phyloP scores from a whole-genome alignment of 345 rosid species.

The Trapa incisa region DNA sequence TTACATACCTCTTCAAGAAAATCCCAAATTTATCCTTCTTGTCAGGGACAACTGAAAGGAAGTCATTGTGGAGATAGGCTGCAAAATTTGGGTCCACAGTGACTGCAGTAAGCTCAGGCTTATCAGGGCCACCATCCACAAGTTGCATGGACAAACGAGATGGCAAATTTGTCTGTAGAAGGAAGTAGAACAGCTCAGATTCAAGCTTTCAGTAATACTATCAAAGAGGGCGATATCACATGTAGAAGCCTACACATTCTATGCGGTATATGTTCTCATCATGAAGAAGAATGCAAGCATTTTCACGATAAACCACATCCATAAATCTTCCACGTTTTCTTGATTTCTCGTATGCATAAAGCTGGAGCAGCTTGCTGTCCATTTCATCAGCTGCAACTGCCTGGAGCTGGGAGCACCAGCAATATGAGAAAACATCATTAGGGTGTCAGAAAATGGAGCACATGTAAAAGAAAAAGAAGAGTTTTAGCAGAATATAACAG shows the following conservation, averaged over 20 bases:
- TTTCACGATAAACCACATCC: slow-evolving; percentile 71
- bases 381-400: slow-evolving; percentile 68
- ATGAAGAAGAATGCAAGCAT: slow-evolving; percentile 76
- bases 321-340: slow-evolving; percentile 57
- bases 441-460: not conserved
- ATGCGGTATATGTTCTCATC: slow-evolving; percentile 85
- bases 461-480: not conserved
- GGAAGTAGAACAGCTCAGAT: slow-evolving; percentile 1
- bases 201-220: not conserved
- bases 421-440: not conserved
- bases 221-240: not conserved
- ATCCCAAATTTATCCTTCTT: slow-evolving; percentile 52
- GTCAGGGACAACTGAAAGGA: slow-evolving; percentile 47
- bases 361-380: slow-evolving; percentile 81
- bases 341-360: slow-evolving; percentile 69
- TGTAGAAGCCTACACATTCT: slow-evolving; percentile 60
- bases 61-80: slow-evolving; percentile 58
- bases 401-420: slow-evolving; percentile 53
- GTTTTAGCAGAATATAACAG: not conserved
- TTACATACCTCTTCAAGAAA: slow-evolving; percentile 55
- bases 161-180: slow-evolving; percentile 50
- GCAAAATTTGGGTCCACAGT: slow-evolving; percentile 78
- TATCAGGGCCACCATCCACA: slow-evolving; percentile 77
- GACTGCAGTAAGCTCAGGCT: slow-evolving; percentile 86
- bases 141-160: slow-evolving; percentile 65